Evolutionary conservation across 352 stramenopile genomes (phyloP), one percentile per base, ranked within the genome.

Genomic region (Globisporangium paroecandrum): DNA sequence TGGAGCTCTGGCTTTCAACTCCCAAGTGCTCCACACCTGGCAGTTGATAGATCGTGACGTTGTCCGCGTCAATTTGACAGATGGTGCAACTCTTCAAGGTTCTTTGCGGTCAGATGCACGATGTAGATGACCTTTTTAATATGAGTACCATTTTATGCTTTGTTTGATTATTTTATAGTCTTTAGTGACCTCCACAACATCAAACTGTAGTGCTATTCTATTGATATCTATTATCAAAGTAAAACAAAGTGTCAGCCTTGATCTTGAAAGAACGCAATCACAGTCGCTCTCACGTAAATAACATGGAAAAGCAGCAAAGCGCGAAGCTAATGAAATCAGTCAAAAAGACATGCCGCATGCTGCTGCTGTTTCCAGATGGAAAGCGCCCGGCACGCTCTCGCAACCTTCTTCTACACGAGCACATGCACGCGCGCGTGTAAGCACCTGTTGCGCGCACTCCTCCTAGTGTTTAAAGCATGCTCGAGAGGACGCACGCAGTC

Each of bases 21-120:
- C 53, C 6, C 41, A 49, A 46, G 12, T 7, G 38, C 36, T 43
- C 9, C 13, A 12, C 36, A 43, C 38, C 18, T 20, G 13, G 38
- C 15, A 5, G 25, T 58, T 58, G 53, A 58, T 13, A n/a, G 53
- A 58, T 58, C 53, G 53, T 36, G 53, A 58, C 3, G 41, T 49
- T 49, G 38, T 47, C 38, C 4, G n/a, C 51, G 51, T 57, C 51
- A 57, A 22, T 58, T 8, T 59, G 54, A 59, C 54, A 59, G 54
- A 25, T 41, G 18, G 12, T 59, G 54, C 27, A 59, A 22, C 53
- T 58, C 51, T 58, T 58, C 43, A 51, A 51, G 43, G 6, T 51
- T 51, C 43, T n/a, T 15, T 49, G 41, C n/a, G 41, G 15, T 49
- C 41, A 49, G 41, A 20, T 49, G 41, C 4, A 47, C 12, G 4